phyloP scores from a whole-genome alignment of 1,284 basidiomycete genomes.

The Takashimella tepidaria region DNA sequence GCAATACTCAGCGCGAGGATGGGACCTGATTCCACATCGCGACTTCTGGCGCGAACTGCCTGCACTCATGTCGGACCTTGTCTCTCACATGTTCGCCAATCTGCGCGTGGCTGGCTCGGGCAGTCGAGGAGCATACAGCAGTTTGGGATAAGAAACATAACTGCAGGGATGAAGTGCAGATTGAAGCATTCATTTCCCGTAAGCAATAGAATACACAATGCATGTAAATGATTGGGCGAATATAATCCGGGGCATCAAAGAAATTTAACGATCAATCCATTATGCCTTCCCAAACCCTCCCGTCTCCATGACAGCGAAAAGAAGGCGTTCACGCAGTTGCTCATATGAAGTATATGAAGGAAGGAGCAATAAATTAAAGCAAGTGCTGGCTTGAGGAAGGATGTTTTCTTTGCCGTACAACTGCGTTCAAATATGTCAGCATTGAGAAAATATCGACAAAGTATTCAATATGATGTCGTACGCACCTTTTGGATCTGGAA shows the following conservation, averaged over 20 bases:
- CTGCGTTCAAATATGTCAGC: conserved; percentile 53
- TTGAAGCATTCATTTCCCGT: no score
- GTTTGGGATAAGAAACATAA: conserved; percentile 23
- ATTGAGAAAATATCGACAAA: conserved; percentile 6
- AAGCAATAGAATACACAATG: not conserved
- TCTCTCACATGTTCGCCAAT: conserved; percentile 36
- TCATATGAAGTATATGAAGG: conserved; percentile 90
- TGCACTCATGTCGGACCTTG: conserved; percentile 36
- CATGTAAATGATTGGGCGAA: not conserved
- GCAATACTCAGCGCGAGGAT: conserved; percentile 46
- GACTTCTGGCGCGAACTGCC: conserved; percentile 49
- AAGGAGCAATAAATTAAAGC: conserved; percentile 60
- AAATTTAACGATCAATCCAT: no score
- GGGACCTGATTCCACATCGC: conserved; percentile 48
- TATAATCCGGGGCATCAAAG: no score
- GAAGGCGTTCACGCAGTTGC: conserved; percentile 78
- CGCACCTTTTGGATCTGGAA: conserved; percentile 80
- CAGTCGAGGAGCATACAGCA: conserved; percentile 38
- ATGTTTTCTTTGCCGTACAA: conserved; percentile 45
- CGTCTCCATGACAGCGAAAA: conserved; percentile 88
- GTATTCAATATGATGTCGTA: not conserved
- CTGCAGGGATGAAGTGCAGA: not conserved
- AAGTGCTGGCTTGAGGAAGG: conserved; percentile 46
- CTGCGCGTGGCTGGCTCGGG: conserved; percentile 26
- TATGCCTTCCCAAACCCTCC: conserved; percentile 73